These are phyloP conservation scores for Ustilago crameri DNA, from an alignment of 1,284 basidiomycete genomes.

Conservation along the genomic window DNA sequence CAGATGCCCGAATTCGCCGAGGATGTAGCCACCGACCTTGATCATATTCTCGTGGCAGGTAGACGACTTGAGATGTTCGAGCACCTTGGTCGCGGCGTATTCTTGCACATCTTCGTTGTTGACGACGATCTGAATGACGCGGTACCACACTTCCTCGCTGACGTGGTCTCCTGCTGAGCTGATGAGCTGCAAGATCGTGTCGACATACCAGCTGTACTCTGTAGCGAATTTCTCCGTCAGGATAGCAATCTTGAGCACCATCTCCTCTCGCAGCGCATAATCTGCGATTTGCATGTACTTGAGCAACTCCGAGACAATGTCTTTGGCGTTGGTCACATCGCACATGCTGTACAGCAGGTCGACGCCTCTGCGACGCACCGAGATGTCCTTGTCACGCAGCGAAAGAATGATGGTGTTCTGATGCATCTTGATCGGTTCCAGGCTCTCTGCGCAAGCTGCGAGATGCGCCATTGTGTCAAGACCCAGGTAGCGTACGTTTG, in stretches of 20 bases:
- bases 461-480: conserved; percentile 98
- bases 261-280: conserved; percentile 93
- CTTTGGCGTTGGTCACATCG: conserved; percentile 91
- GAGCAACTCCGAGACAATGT: conserved; percentile 92
- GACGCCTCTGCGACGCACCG: conserved; percentile 89
- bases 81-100: conserved; percentile 93
- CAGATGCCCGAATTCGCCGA: conserved; percentile 93
- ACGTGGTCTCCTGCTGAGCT: conserved; percentile 97
- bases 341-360: conserved; percentile 99
- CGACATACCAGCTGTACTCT: conserved; percentile 71
- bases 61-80: conserved; percentile 86
- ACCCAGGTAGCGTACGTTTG: conserved; percentile 96
- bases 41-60: conserved; percentile 96
- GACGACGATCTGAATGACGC: conserved; percentile 96
- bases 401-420: conserved; percentile 94
- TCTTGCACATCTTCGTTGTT: conserved; percentile 91
- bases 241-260: conserved; percentile 98
- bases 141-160: conserved; percentile 98
- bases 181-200: conserved; percentile 82
- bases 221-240: conserved; percentile 96
- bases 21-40: conserved; percentile 95
- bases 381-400: conserved; percentile 95
- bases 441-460: conserved; percentile 83
- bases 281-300: conserved; percentile 93
- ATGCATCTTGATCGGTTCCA: conserved; percentile 92